Evolutionary conservation across 441 rosid species (phyloP).

Genomic region (Aquilaria agallochum): DNA sequence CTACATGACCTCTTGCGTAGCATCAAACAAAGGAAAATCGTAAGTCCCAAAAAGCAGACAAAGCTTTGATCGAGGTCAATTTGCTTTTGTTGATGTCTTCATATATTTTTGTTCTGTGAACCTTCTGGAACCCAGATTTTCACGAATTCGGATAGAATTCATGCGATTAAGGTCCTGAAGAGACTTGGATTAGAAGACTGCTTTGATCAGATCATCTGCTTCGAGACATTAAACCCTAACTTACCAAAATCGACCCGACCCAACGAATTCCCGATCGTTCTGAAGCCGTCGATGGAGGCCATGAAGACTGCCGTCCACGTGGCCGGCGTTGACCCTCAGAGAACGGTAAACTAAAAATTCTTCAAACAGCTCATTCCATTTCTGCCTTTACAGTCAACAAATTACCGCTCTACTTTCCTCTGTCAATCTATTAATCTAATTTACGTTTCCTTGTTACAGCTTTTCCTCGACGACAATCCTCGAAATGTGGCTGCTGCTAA

Average conservation of each 20-base stretch:
- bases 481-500: constrained; percentile 70
- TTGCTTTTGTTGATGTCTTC: not conserved
- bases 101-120: not conserved
- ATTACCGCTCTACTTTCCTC: not conserved
- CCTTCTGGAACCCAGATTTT: constrained; percentile 39
- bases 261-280: constrained; percentile 62
- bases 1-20: constrained; percentile 56
- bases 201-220: constrained; percentile 74
- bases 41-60: constrained; percentile 19
- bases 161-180: constrained; percentile 49
- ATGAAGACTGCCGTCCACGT: constrained; percentile 59
- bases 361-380: not conserved
- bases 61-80: not conserved
- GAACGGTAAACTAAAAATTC: constrained; percentile 33
- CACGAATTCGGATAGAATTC: constrained; percentile 72
- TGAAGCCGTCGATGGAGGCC: constrained; percentile 76
- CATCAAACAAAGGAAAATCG: constrained; percentile 68
- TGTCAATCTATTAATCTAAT: not conserved
- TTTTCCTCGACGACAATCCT: constrained; percentile 76
- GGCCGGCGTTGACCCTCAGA: constrained; percentile 56
- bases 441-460: constrained; percentile 24
- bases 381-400: not conserved
- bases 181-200: constrained; percentile 66
- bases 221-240: constrained; percentile 77
- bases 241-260: constrained; percentile 49